Conservation (phyloP, 1,139 yeast species). For the Candida buenavistaensis region DNA sequence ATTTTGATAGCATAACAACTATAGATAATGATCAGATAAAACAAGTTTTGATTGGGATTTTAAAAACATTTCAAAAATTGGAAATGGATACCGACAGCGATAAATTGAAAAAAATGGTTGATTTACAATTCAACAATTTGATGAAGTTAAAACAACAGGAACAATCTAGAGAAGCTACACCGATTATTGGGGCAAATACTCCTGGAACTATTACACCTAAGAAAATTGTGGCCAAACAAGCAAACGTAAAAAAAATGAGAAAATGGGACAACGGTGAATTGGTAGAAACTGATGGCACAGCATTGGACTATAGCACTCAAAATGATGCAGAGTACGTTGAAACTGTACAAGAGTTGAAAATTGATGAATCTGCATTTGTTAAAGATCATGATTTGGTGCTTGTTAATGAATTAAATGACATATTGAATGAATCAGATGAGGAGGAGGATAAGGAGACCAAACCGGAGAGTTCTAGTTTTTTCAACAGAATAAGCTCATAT, state of each 20-base stretch:
- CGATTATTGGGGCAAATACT: constrained; percentile 12
- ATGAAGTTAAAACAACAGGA: constrained; percentile 29
- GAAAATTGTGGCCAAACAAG: constrained; percentile 10
- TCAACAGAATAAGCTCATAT: constrained; percentile 37
- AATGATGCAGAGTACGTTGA: constrained; percentile 23
- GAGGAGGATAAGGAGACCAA: constrained; percentile 19
- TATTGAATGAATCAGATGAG: constrained; percentile 37
- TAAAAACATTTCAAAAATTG: constrained; percentile 34
- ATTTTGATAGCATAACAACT: constrained; percentile 42
- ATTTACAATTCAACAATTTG: constrained; percentile 39
- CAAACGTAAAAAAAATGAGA: constrained; percentile 38
- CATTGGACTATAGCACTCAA: constrained; percentile 37
- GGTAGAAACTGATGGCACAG: constrained; percentile 26
- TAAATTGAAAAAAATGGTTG: constrained; percentile 37
- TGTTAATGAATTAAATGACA: constrained; percentile 44
- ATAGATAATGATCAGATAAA: constrained; percentile 42
- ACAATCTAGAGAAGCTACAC: constrained; percentile 5
- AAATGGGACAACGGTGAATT: constrained; percentile 47
- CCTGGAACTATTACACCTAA: constrained; percentile 20
- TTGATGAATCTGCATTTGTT: constrained; percentile 35
- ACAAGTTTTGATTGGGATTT: constrained; percentile 33
- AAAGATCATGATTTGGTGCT: constrained; percentile 43
- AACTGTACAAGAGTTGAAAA: constrained; percentile 37
- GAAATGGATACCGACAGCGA: constrained; percentile 23
- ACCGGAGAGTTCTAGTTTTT: constrained; percentile 24